Base-by-base conservation (phyloP, 192 early-diverging fungal species). In the Chytriomyces hyalinus region DNA sequence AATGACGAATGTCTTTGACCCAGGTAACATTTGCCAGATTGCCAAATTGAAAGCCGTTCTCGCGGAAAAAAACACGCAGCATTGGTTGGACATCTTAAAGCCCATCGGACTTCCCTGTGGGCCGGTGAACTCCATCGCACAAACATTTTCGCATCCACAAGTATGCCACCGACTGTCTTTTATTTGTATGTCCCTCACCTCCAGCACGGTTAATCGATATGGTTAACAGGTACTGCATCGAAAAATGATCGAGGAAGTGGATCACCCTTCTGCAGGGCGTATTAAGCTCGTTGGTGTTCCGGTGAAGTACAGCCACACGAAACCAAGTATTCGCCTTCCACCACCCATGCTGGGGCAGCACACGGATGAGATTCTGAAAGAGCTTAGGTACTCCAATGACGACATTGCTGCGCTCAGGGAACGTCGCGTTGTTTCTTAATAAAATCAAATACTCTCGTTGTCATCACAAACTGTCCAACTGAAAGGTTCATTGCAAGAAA, bases 301-400 rank as follows among this genome's bases (percentile, higher is more conserved):
- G 1, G 93, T 95, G 22, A 91, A 93, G 83, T 98, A 92, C 73
- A 91, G 89, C 48, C 85, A 85, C 2, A 91, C 88, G 0, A 80
- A 85, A 11, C 88, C 89, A 17, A 87, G 77, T 26, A 90, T 95
- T 65, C 80, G 93, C 20, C 61, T 87, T 20, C 90, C 94, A 6
- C 96, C 97, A 17, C 95, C 94, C 17, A 80, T 89, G 66, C 83
- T 97, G 13, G 97, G 96, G 48, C 89, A 97, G 76, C 96, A 98
- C 83, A 97, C 95, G 6, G 82, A 86, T n/a, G 90, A 93, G 48
- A 85, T 98, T 17, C 81, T 98, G 72, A 70, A 81, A 0, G 80
- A 94, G 10, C 80, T 95, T 22, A 90, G 90, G 1, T 96, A 94
- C 79, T 77, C 78, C 6, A 70, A 88, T 13, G 49, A 79, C 6